Base-by-base conservation (phyloP, 140 eudicot species). In the Cichorium intybus region DNA sequence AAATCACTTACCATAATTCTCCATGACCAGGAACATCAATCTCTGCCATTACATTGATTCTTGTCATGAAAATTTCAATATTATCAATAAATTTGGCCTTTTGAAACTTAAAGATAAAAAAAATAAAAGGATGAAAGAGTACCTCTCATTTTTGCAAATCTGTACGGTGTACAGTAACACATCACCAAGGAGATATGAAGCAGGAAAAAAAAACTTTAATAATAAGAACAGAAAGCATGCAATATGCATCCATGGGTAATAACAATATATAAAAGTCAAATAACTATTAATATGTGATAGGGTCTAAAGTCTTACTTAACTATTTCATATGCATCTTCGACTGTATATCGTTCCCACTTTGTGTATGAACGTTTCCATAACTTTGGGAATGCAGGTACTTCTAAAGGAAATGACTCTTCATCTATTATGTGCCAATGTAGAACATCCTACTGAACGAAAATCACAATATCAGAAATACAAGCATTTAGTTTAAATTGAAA, bases 361-460 rank as follows among this genome's bases (percentile, higher is more conserved):
- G 96, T 62, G 64, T 92, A 92, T 72, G 96, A 76, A n/a, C 98
- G 95, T 39, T 88, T 81, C 98, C 98, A 87, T 77, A 92, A 75
- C 41, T 87, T 82, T 34, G 98, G 98, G 75, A 80, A 92, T 33
- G 82, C 59, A 41, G 96, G 96, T 46, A 85, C 88, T 83, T 92
- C 98, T 62, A 92, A 81, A 62, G 98, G 98, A 84, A 91, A 92
- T 18, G 98, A 87, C 63, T 92, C 79, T 77, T 87, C 89, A 29
- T 91, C 97, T 51, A 91, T 83, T 69, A 91, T 87, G 85, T 91
- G 97, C 97, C 97, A 91, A 75, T 91, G 97, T 69, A 92, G 89
- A 56, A 92, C 98, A 79, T 92, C 88, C 98, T 92, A 92, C 89
- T 81, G 85, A 83, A 78, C 76, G 73, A 56, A 85, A 87, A 48